phyloP scores from a whole-genome alignment of 2,329 filamentous ascomycete genomes.

The Alternaria arborescens region DNA sequence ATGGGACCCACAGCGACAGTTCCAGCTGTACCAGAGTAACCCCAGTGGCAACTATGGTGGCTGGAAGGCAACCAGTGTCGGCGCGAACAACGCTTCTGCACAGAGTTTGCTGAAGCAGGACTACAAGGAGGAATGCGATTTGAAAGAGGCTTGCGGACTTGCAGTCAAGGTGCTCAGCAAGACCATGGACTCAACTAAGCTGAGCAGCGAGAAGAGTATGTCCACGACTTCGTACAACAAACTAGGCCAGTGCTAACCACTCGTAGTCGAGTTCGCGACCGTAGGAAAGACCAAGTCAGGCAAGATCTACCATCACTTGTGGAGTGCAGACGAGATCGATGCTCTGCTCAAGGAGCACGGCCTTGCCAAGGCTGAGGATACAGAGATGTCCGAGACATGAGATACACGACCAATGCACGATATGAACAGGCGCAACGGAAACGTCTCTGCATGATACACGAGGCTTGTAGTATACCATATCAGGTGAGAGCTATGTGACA shows the following conservation, averaged over 20 bases:
- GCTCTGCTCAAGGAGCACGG: conserved; percentile 94
- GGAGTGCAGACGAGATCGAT: conserved; percentile 96
- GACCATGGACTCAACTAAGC: conserved; percentile 99
- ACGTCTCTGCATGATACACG: conserved; percentile 38
- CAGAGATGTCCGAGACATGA: conserved; percentile 49
- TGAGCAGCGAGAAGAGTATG: conserved; percentile 99
- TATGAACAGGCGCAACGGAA: conserved; percentile 31
- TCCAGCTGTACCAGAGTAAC: conserved; percentile 99
- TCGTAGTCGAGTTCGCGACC: conserved; percentile 92
- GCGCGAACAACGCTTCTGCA: conserved; percentile 97
- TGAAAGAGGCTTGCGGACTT: conserved; percentile 96
- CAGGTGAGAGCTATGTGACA: conserved; percentile 39
- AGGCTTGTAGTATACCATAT: conserved; percentile 45
- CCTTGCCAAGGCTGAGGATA: conserved; percentile 72
- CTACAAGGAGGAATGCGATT: conserved; percentile 96
- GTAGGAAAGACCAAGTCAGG: conserved; percentile 94
- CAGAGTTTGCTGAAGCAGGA: conserved; percentile 98
- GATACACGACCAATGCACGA: conserved; percentile 31
- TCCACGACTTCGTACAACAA: conserved; percentile 26
- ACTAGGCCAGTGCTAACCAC: conserved; percentile 32
- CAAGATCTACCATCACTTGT: conserved; percentile 97
- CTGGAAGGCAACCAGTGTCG: conserved; percentile 98
- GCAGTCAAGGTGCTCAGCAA: conserved; percentile 99
- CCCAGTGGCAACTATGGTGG: conserved; percentile 98
- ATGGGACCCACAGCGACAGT: conserved; percentile 94